Base-by-base conservation (phyloP, 1,284 basidiomycete genomes). In the Trichosporon sp. region DNA sequence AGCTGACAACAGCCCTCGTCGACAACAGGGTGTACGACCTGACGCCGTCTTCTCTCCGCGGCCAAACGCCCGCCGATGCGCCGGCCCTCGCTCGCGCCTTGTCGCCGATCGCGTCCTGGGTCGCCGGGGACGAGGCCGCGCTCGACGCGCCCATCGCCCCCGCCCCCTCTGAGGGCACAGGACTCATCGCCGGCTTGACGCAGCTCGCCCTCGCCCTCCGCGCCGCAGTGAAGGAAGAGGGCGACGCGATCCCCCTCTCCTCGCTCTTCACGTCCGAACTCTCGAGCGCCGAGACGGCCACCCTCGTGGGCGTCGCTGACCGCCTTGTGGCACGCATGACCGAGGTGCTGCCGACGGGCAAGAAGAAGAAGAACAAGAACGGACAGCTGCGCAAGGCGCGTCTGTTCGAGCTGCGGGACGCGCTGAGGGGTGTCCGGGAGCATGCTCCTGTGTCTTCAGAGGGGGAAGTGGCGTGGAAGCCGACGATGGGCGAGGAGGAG, bases 21-120 rank as follows among this genome's bases (percentile, higher is more conserved):
- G 74, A 75, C 54, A 75, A 75, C 59, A 63, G 59, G 32, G 59
- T 63, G 14, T 37, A 63, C 16, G 31, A 37, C 59, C 32, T 63
- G 16, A 35, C 32, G 4, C 59, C 59, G 14, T 10, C 16, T 0
- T 63, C 59, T 11, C 31, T 63, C 14, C 16, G 32, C 59, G n/a
- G 32, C 59, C 31, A 32, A 32, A 37, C 31, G 1, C 8, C 32
- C 12, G 59, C 2, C 2, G 59, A 35, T 1, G 51, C 70, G 6
- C 73, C 66, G 16, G 71, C 71, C 5, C 68, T 68, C 21, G 71
- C 51, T 1, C 35, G 71, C 2, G 65, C 66, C 0, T 19, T 46
- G 2, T 43, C 70, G 35, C 67, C 69, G 43, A 69, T 66, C 3
- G 65, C 68, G 7, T 16, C 48, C 2, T 74, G 64, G 32, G 19